Evolutionary conservation across 2,329 filamentous ascomycete genomes (phyloP).

Genomic region (Akanthomyces dipterigenus): DNA sequence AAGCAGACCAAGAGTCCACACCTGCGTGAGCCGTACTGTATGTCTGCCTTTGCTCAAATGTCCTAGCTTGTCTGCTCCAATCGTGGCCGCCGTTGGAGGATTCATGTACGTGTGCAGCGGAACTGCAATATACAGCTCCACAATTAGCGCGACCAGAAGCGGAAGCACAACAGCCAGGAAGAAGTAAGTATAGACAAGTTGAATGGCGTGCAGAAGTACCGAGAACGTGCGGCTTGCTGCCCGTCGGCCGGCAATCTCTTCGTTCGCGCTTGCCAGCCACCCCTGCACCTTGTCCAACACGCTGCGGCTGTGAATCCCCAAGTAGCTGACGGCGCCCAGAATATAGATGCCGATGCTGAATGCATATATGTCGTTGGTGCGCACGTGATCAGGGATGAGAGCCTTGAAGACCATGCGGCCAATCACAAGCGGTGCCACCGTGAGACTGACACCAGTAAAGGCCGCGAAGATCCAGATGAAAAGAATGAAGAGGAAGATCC

Average conservation of each 20-base stretch:
- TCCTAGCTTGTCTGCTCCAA: slow-evolving; percentile 19
- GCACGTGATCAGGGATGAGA: slow-evolving; percentile 63
- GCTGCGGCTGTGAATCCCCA: slow-evolving; percentile 43
- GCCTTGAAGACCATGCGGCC: slow-evolving; percentile 71
- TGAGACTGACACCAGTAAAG: slow-evolving; percentile 74
- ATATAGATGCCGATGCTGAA: slow-evolving; percentile 87
- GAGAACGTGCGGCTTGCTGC: slow-evolving; percentile 21
- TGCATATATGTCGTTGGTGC: slow-evolving; percentile 92
- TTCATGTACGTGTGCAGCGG: slow-evolving; percentile 77
- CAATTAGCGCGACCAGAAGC: slow-evolving; percentile 66
- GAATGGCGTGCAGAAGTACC: slow-evolving; percentile 27
- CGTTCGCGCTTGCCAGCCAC: slow-evolving; percentile 21
- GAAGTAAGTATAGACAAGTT: slow-evolving; percentile 66
- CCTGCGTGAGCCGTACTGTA: slow-evolving; percentile 80
- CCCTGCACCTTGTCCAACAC: slow-evolving; percentile 27
- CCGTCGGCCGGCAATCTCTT: slow-evolving; percentile 18
- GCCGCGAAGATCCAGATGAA: slow-evolving; percentile 93
- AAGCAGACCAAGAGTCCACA: slow-evolving; percentile 88
- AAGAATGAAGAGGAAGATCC: slow-evolving; percentile 79
- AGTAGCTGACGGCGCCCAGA: slow-evolving; percentile 62
- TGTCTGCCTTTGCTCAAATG: slow-evolving; percentile 38
- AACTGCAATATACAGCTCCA: slow-evolving; percentile 84
- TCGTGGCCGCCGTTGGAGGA: slow-evolving; percentile 24
- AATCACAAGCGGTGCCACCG: slow-evolving; percentile 78
- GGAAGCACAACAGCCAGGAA: slow-evolving; percentile 75